A percentile compares a stretch with the other conserved stretches of the same genome.
Conservation (phyloP, 129 eudicot species). For the Solidago caesia region DNA sequence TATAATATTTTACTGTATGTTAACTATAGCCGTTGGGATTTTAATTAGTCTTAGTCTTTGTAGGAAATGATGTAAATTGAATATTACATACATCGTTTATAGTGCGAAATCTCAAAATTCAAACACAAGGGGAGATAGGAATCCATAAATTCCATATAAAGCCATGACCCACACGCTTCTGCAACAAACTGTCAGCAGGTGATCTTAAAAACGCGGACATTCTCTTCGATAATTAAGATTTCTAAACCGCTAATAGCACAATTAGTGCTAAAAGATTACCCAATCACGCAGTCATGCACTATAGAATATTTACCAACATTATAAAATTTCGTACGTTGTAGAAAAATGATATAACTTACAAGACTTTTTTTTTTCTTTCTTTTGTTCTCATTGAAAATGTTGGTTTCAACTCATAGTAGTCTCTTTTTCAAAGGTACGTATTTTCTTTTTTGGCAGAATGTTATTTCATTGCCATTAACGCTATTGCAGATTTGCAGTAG, state of each 20-base stretch:
- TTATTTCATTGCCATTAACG: too few relatives aligned
- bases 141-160: not conserved
- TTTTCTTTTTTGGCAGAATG: too few relatives aligned
- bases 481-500: too few relatives aligned
- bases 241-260: not conserved
- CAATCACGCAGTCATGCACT: not conserved
- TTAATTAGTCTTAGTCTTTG: too few relatives aligned
- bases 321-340: not conserved
- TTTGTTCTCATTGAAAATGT: too few relatives aligned
- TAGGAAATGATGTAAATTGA: too few relatives aligned
- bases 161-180: constrained; percentile 31
- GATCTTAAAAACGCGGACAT: constrained; percentile 15
- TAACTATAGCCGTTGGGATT: too few relatives aligned
- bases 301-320: not conserved
- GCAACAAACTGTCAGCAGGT: constrained; percentile 12
- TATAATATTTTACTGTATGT: too few relatives aligned
- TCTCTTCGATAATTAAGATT: not conserved
- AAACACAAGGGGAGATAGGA: constrained; percentile 24
- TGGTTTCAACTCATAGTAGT: too few relatives aligned
- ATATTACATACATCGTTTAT: too few relatives aligned
- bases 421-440: too few relatives aligned
- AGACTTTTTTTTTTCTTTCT: constrained; percentile 19
- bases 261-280: not conserved
- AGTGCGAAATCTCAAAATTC: not conserved
- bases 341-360: not conserved